These are phyloP conservation scores for Fusarium mundagurra DNA, from an alignment of 2,329 filamentous ascomycete genomes.

Conservation along the genomic window DNA sequence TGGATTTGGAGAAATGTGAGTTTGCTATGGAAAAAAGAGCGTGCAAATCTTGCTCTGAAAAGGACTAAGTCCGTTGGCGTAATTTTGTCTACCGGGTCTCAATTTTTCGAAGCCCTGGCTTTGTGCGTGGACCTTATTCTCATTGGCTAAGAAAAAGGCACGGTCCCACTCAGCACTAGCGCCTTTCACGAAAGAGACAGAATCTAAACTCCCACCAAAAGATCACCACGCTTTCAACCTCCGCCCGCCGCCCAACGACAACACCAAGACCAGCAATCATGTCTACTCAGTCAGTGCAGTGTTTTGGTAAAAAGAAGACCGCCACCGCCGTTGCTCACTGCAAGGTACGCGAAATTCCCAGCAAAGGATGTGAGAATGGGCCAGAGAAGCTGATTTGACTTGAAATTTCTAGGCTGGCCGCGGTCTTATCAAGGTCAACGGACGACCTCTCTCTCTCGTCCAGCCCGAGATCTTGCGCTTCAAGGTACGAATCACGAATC, in stretches of 20 bases:
- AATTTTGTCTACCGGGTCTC: background rate
- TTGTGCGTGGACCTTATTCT: background rate
- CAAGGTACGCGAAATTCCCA: slow-evolving; percentile 69
- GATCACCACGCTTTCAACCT: slow-evolving; percentile 10
- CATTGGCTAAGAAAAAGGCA: background rate
- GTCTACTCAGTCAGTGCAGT: slow-evolving; percentile 86
- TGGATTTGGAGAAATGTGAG: background rate
- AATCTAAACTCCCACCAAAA: slow-evolving; percentile 16
- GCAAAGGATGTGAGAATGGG: background rate
- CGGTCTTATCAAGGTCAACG: slow-evolving; percentile 98
- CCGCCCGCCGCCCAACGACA: slow-evolving; percentile 9
- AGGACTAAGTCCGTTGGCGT: background rate
- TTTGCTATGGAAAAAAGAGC: background rate
- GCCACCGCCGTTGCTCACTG: slow-evolving; percentile 91
- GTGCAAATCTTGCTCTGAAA: background rate
- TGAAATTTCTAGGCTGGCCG: slow-evolving; percentile 51
- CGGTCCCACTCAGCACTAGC: background rate
- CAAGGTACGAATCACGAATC: slow-evolving; percentile 72
- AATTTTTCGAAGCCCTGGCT: background rate
- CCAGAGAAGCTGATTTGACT: slow-evolving; percentile 44
- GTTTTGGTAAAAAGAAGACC: slow-evolving; percentile 99
- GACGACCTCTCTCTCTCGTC: slow-evolving; percentile 91
- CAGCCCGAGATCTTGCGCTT: slow-evolving; percentile 97
- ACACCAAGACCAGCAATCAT: slow-evolving; percentile 64
- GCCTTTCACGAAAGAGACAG: slow-evolving; percentile 4